Conservation (phyloP, 1,284 basidiomycete genomes). For the Cryptococcus sp. region DNA sequence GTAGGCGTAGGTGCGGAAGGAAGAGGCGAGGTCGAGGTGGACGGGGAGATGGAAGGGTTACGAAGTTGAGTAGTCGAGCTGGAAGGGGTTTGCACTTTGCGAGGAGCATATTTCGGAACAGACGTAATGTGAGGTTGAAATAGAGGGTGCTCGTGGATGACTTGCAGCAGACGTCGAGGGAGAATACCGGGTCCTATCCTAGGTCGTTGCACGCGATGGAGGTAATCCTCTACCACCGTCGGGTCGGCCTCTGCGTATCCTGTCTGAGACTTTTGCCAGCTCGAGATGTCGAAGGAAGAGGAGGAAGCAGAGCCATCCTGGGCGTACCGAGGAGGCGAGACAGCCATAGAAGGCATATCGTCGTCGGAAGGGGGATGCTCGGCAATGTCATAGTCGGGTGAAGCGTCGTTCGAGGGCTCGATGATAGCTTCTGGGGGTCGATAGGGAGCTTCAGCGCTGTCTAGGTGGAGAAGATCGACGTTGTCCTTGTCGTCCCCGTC, state of each 20-base stretch:
- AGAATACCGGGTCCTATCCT: constrained; percentile 33
- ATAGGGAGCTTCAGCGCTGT: constrained; percentile 25
- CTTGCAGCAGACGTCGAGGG: constrained; percentile 20
- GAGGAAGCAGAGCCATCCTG: neutral
- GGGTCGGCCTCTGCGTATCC: neutral
- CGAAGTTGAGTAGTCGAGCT: neutral
- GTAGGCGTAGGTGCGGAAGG: neutral
- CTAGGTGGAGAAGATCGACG: too few species aligned
- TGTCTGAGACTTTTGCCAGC: neutral
- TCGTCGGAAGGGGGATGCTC: constrained; percentile 26
- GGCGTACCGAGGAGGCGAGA: neutral
- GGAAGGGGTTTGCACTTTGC: constrained; percentile 6
- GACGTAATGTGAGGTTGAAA: constrained; percentile 24
- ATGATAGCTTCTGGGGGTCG: constrained; percentile 39
- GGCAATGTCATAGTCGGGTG: constrained; percentile 28
- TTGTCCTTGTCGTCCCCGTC: too few species aligned
- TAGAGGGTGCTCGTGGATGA: constrained; percentile 32
- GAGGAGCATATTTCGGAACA: constrained; percentile 16
- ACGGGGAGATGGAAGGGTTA: neutral
- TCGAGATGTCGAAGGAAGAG: neutral
- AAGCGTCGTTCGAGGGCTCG: constrained; percentile 31
- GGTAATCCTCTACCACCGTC: constrained; percentile 19
- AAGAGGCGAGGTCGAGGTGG: neutral
- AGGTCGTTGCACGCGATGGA: constrained; percentile 16
- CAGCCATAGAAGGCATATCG: constrained; percentile 9